Conservation (phyloP, 1,139 yeast genomes). For the Candida sp. region DNA sequence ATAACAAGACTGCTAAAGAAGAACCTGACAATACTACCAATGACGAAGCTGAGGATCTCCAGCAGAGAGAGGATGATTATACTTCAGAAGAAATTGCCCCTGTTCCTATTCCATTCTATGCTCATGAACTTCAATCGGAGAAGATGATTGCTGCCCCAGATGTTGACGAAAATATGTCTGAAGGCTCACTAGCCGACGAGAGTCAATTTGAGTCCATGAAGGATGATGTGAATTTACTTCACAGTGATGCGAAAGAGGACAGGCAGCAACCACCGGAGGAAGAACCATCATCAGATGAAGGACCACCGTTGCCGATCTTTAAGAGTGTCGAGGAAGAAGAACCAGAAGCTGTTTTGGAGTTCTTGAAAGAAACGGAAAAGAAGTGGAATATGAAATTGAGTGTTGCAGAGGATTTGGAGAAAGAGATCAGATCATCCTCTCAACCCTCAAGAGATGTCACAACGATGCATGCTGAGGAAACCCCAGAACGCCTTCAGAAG, state of each 20-base stretch:
- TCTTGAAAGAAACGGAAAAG: constrained; percentile 34
- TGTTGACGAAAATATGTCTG: constrained; percentile 25
- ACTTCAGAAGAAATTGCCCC: constrained; percentile 18
- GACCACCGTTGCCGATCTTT: constrained; percentile 28
- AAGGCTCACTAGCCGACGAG: constrained; percentile 33
- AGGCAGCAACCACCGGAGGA: background rate
- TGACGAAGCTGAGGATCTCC: constrained; percentile 6
- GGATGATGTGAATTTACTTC: constrained; percentile 7
- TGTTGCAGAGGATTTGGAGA: constrained; percentile 34
- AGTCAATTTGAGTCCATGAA: constrained; percentile 16
- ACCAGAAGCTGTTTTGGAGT: constrained; percentile 31
- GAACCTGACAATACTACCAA: constrained; percentile 7
- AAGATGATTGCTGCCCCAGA: constrained; percentile 12
- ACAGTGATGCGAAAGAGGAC: constrained; percentile 7
- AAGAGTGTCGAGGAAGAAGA: constrained; percentile 35
- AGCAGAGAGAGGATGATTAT: background rate
- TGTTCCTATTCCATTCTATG: constrained; percentile 22
- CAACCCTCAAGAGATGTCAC: background rate
- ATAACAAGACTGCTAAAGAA: constrained; percentile 9
- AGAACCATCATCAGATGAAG: constrained; percentile 13
- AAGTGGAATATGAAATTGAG: constrained; percentile 35
- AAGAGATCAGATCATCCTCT: constrained; percentile 13
- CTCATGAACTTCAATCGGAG: constrained; percentile 12
- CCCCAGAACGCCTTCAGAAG: background rate
- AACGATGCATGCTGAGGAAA: background rate